Percentiles rank a stretch among this genome's conserved stretches.
These are phyloP conservation scores for Phyllosticta ampelicida DNA, from an alignment of 2,329 filamentous ascomycete species.

Conservation along the genomic window DNA sequence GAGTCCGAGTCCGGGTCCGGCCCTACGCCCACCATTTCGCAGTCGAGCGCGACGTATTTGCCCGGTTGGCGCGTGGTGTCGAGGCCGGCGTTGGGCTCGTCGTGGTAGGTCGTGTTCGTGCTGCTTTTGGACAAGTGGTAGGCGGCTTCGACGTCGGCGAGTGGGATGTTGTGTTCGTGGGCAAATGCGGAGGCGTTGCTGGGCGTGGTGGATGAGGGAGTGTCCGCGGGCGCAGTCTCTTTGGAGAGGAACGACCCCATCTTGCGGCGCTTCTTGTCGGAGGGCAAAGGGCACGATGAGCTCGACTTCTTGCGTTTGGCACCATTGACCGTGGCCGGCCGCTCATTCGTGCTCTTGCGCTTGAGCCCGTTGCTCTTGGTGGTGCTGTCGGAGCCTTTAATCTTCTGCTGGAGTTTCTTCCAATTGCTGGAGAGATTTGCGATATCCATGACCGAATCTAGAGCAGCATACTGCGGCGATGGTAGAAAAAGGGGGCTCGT, in stretches of 20 bases:
- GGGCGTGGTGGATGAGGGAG: slow-evolving; percentile 26
- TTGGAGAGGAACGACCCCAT: slow-evolving; percentile 42
- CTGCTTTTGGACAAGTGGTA: slow-evolving; percentile 45
- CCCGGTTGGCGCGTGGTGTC: slow-evolving; percentile 55
- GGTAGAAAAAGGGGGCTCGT: background rate
- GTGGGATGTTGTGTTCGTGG: slow-evolving; percentile 49
- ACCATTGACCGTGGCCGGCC: slow-evolving; percentile 13
- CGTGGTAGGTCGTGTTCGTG: slow-evolving; percentile 27
- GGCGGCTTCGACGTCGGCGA: slow-evolving; percentile 42
- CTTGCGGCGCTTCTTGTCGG: slow-evolving; percentile 26
- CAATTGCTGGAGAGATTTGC: slow-evolving; percentile 50
- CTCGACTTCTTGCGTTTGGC: slow-evolving; percentile 23
- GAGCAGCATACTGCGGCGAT: background rate
- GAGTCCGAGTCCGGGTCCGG: slow-evolving; percentile 53
- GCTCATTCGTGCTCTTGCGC: slow-evolving; percentile 18
- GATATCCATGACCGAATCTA: slow-evolving; percentile 26
- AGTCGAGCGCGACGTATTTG: slow-evolving; percentile 89
- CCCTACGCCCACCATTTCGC: slow-evolving; percentile 93
- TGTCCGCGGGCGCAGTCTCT: slow-evolving; percentile 33
- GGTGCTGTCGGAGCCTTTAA: slow-evolving; percentile 26
- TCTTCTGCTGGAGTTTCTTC: slow-evolving; percentile 62
- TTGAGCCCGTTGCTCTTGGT: slow-evolving; percentile 20
- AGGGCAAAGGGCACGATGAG: slow-evolving; percentile 13
- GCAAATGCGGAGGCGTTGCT: slow-evolving; percentile 49
- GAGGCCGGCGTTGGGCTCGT: slow-evolving; percentile 35